A percentile compares a stretch with the other conserved stretches of the same genome.
These are phyloP conservation scores for Sistotremastrum niveocremeum DNA, from an alignment of 768 basidiomycete species.

Conservation along the genomic window DNA sequence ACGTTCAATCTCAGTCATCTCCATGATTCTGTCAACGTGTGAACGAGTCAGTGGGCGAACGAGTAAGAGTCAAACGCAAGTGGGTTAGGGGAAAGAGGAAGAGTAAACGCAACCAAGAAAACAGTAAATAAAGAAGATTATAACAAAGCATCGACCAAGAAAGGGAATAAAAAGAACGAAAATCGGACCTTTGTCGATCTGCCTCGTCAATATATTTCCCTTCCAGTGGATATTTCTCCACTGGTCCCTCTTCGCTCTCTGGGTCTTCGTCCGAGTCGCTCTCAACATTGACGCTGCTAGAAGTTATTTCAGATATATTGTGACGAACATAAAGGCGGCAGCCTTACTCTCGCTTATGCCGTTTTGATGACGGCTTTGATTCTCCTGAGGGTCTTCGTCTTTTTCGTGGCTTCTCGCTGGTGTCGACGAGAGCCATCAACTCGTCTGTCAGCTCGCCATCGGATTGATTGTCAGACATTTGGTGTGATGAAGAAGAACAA, in stretches of 20 bases:
- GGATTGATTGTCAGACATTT: not conserved
- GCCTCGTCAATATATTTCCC: slow-evolving; percentile 80
- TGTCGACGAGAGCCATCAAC: slow-evolving; percentile 70
- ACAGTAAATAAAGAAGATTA: slow-evolving; percentile 10
- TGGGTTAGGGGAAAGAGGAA: slow-evolving; percentile 11
- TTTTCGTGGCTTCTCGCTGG: slow-evolving; percentile 49
- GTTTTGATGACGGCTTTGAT: slow-evolving; percentile 39
- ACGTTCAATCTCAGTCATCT: slow-evolving; percentile 77
- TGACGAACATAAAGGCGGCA: slow-evolving; percentile 8
- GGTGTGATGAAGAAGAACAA: too few relatives aligned
- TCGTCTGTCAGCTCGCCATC: slow-evolving; percentile 33
- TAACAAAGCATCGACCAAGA: slow-evolving; percentile 2
- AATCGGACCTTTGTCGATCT: slow-evolving; percentile 67
- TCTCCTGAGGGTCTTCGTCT: slow-evolving; percentile 35
- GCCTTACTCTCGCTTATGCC: slow-evolving; percentile 61
- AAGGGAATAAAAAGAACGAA: slow-evolving; percentile 1
- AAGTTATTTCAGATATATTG: slow-evolving; percentile 23
- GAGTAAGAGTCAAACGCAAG: slow-evolving; percentile 10
- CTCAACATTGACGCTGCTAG: slow-evolving; percentile 8
- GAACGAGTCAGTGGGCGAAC: not conserved
- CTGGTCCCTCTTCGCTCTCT: slow-evolving; percentile 51
- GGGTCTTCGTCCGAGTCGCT: slow-evolving; percentile 38
- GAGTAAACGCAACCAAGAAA: not conserved
- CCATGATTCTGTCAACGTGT: slow-evolving; percentile 44
- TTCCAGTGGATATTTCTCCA: slow-evolving; percentile 65